Base-by-base conservation (phyloP, 495 filamentous ascomycete species). In the Xylaria grammica region DNA sequence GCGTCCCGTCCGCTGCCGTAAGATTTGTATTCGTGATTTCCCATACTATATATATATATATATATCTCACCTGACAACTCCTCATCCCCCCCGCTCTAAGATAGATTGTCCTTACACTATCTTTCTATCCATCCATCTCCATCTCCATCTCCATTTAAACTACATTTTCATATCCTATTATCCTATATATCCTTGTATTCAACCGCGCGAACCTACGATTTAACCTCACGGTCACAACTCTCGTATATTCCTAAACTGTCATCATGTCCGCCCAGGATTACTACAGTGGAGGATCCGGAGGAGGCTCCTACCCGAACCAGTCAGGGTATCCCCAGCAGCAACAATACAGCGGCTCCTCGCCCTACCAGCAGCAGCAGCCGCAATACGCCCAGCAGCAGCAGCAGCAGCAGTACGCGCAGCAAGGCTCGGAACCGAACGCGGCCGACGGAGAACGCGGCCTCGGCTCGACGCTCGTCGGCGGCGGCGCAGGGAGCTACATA, bases 401-500 rank as follows among this genome's bases (percentile, higher is more conserved):
- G 10, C 71, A 71, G 20, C 55, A 54, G 0, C 65, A 67, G n/a
- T 66, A 68, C 65, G 29, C 69, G 17, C 71, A 69, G 3, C 69
- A 66, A 36, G 67, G 69, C 0, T 67, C 68, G 15, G 65, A 66
- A 0, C 69, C 32, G 11, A 11, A 11, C 11, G 29, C 5, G 0
- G 57, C 64, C 60, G 82, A 80, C 46, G 84, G 83, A 53, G 81
- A 84, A 46, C 70, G 76, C 30, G 85, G 85, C 6, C 76, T 87
- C 26, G 82, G 84, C 19, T 77, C 84, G 0, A 87, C 86, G 1
- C 70, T 87, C 0, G 56, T 83, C 0, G 86, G 86, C 13, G 81
- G 84, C 24, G 83, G 79, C 0, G 79, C 74, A 1, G 86, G 85
- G 36, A 85, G 79, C 0, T 81, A 85, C 27, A 42, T 85, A 0